Evolutionary conservation across 2,329 filamentous ascomycete species (phyloP), one percentile per base, ranked within the genome.

Genomic region (Monosporascus sp.): DNA sequence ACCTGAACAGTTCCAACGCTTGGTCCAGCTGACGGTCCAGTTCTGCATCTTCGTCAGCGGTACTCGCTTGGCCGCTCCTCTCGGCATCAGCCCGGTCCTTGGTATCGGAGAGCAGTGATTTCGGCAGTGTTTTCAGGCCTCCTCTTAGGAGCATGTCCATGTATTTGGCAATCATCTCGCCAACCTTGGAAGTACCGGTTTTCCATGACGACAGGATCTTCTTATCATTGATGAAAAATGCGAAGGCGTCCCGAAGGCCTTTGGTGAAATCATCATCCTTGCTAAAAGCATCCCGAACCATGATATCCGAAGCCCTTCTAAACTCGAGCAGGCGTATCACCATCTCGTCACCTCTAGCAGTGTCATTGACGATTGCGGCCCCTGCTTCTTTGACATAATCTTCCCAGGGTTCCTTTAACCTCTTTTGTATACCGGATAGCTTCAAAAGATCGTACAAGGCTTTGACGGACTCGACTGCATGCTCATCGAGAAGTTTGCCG

Each of bases 161-260:
- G 63, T 97, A 92, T 71, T 97, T 97, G 31, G 94, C 95, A 61
- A 97, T 95, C 92, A 97, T 96, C 74, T 99, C 94, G 48, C 93
- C 94, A 15, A 96, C 90, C 76, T 96, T 97, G 18, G 91, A 90
- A 52, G 92, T 95, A 52, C 91, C 87, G 0, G 89, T 90, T 49
- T 84, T 83, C 82, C 88, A 93, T 5, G 83, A 85, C 5, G 84
- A 77, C 7, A 82, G 79, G 1, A 82, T 84, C 65, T 86, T 88
- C 65, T 87, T 87, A 68, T 94, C 89, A 69, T 99, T 99, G 78
- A 99, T 96, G 62, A 97, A 97, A 1, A 77, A 80, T 50, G 89
- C 86, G 65, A 99, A 97, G 0, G 90, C 82, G 63, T 97, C 90
- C 52, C 94, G 83, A 60, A 99, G 78, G 11, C 81, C 83, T 68